Conservation (phyloP, 2,329 filamentous ascomycete species). For the Hypoxylon rubiginosum region DNA sequence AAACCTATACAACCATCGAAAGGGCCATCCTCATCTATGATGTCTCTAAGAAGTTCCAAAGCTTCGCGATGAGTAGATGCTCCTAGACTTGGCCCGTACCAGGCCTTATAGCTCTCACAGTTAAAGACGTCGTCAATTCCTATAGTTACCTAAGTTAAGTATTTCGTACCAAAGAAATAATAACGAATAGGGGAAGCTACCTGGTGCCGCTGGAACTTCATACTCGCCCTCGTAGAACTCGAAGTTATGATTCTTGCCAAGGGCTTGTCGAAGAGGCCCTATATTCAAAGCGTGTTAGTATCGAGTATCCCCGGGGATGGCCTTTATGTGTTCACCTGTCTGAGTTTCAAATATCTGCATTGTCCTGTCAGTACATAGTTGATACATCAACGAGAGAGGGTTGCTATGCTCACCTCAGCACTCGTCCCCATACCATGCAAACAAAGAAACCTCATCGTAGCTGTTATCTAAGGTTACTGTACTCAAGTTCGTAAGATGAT, state of each 20-base stretch:
- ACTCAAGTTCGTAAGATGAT: no score
- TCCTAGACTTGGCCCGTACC: constrained; percentile 15
- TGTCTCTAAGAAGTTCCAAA: constrained; percentile 2
- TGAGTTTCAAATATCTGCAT: constrained; percentile 1
- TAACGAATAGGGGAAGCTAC: background rate
- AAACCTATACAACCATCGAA: constrained; percentile 24
- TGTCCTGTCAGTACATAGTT: no score
- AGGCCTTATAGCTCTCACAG: constrained; percentile 11
- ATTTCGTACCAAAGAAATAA: background rate
- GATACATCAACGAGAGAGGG: no score
- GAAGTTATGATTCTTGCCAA: constrained; percentile 19
- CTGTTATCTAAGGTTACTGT: background rate
- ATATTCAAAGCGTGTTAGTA: no score
- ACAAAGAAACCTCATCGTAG: constrained; percentile 21
- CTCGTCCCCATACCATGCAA: constrained; percentile 22
- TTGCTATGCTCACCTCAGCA: constrained; percentile 4
- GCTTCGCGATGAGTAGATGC: constrained; percentile 11
- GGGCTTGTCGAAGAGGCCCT: constrained; percentile 15
- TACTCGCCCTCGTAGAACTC: constrained; percentile 19
- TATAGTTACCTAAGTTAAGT: background rate
- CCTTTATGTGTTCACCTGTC: background rate
- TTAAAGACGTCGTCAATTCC: constrained; percentile 15
- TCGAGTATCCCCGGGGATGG: no score
- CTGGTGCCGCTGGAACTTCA: constrained; percentile 17
- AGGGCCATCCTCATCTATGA: constrained; percentile 11